Evolutionary conservation across 352 stramenopile species (phyloP).

Genomic region (Phytopythium montanum): DNA sequence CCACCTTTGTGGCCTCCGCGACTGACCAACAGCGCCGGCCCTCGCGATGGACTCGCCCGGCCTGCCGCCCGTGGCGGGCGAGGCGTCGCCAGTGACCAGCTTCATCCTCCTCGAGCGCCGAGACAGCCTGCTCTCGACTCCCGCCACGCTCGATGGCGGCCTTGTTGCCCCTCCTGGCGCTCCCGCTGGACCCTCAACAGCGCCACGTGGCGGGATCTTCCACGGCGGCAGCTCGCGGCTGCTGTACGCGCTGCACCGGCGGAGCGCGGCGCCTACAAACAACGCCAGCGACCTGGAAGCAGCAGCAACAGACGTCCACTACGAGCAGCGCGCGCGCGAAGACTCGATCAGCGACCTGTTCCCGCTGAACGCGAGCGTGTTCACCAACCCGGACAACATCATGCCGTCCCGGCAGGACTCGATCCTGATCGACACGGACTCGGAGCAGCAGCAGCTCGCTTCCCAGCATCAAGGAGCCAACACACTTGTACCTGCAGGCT

Average conservation of each 20-base stretch:
- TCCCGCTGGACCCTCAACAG: neutral
- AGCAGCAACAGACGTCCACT: constrained; percentile 5
- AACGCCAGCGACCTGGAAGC: constrained; percentile 5
- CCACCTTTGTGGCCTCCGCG: no score
- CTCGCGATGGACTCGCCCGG: constrained; percentile 8
- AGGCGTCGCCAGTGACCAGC: constrained; percentile 39
- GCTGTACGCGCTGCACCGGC: constrained; percentile 17
- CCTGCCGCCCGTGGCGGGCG: constrained; percentile 3
- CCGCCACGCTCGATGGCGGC: neutral
- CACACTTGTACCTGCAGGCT: constrained; percentile 1
- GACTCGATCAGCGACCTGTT: constrained; percentile 69
- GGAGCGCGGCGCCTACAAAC: constrained; percentile 16
- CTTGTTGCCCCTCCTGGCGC: neutral
- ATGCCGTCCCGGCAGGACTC: constrained; percentile 68
- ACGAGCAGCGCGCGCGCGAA: constrained; percentile 11
- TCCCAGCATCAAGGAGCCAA: constrained; percentile 11
- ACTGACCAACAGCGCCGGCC: neutral
- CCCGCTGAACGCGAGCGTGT: constrained; percentile 56
- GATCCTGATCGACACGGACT: constrained; percentile 70
- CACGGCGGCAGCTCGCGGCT: constrained; percentile 15
- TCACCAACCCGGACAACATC: constrained; percentile 74
- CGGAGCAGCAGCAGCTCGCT: constrained; percentile 33
- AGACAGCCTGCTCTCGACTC: constrained; percentile 12
- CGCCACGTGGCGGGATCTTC: constrained; percentile 15
- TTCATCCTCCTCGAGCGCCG: constrained; percentile 62